phyloP scores from a whole-genome alignment of 345 rosid genomes.

The Iberis pinnata region DNA sequence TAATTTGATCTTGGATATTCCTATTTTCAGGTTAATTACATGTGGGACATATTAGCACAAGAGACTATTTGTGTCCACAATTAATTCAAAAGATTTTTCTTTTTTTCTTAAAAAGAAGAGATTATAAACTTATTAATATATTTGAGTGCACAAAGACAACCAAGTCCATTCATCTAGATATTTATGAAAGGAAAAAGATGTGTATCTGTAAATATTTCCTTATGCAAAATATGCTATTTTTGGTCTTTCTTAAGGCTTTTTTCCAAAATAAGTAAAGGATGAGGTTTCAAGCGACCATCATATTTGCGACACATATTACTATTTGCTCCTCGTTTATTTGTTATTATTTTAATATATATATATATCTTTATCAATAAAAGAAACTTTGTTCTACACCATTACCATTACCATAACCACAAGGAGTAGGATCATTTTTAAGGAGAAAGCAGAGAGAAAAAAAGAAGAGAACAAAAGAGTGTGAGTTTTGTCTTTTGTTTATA shows the following conservation, averaged over 20 bases:
- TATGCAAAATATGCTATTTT: conserved; percentile 25
- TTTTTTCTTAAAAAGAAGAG: too few species aligned
- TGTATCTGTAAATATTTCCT: conserved; percentile 19
- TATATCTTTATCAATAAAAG: background rate
- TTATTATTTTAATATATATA: conserved; percentile 4
- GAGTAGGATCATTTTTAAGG: conserved; percentile 29
- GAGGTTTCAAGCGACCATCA: conserved; percentile 32
- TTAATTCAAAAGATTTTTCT: background rate
- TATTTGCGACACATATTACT: conserved; percentile 27
- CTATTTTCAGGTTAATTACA: too few species aligned
- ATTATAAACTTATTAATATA: background rate
- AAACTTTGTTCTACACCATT: conserved; percentile 15
- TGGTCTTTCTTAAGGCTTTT: conserved; percentile 21
- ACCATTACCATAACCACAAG: conserved; percentile 24
- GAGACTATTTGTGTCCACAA: conserved; percentile 26
- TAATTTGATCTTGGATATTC: too few species aligned
- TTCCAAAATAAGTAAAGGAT: conserved; percentile 45
- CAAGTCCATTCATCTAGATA: too few species aligned
- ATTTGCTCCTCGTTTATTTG: background rate
- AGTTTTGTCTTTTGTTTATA: conserved; percentile 29
- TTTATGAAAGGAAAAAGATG: conserved; percentile 23
- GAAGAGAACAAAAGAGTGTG: conserved; percentile 10
- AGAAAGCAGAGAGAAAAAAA: conserved; percentile 25
- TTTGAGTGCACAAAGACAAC: too few species aligned
- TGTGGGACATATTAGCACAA: background rate